A percentile compares a stretch with the other conserved stretches of the same genome.
phyloP scores from a whole-genome alignment of 352 stramenopile species.

The Phytopythium helicoides region DNA sequence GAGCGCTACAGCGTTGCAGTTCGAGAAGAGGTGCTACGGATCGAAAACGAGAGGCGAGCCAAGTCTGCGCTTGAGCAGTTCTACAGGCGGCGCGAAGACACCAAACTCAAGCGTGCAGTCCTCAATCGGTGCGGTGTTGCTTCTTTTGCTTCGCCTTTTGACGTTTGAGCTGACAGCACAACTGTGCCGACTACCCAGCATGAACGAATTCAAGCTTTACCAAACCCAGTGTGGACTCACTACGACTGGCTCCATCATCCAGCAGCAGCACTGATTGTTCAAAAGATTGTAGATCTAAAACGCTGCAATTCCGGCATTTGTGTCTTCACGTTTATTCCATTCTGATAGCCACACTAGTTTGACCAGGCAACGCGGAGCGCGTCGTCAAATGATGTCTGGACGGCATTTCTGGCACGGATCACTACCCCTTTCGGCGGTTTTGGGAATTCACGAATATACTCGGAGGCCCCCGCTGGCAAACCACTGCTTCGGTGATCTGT shows the following conservation, averaged over 20 bases:
- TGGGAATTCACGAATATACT: conserved; percentile 65
- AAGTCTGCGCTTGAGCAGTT: conserved; percentile 21
- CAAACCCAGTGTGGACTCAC: conserved; percentile 16
- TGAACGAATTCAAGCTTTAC: conserved; percentile 16
- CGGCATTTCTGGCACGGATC: conserved; percentile 26
- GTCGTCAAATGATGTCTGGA: not conserved
- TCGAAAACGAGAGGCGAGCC: conserved; percentile 15
- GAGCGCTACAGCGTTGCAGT: conserved; percentile 14
- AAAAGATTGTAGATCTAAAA: not conserved
- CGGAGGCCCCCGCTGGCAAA: not conserved
- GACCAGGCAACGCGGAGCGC: conserved; percentile 51
- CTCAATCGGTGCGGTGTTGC: conserved; percentile 17
- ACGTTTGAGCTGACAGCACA: no score
- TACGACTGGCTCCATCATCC: not conserved
- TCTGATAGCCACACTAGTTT: conserved; percentile 12
- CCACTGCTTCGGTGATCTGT: not conserved
- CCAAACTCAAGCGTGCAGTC: conserved; percentile 16
- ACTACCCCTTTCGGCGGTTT: conserved; percentile 40
- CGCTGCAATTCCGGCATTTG: conserved; percentile 9
- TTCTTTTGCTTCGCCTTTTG: not conserved
- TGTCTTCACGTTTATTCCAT: not conserved
- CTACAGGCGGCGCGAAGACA: conserved; percentile 12
- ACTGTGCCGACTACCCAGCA: no score
- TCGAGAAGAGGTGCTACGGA: conserved; percentile 12
- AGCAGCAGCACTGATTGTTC: conserved; percentile 3